Conservation (phyloP, 139 green algal genomes). For the Medakamo hakoo region DNA sequence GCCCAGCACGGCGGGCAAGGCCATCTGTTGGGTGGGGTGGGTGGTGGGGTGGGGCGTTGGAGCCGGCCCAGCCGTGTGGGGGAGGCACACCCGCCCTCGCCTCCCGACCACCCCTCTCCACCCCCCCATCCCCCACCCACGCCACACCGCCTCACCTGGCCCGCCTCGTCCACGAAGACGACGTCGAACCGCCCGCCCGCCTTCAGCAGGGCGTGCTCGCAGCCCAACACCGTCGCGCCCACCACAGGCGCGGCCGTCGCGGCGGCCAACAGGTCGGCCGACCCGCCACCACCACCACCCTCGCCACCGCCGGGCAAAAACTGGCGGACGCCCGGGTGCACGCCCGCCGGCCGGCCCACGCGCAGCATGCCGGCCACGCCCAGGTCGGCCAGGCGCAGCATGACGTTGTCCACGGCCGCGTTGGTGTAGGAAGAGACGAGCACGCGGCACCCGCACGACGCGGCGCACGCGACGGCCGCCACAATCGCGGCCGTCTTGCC, state of each 20-base stretch:
- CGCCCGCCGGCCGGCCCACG: constrained; percentile 32
- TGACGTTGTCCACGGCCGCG: constrained; percentile 91
- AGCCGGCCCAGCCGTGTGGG: no score
- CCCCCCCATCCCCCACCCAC: no score
- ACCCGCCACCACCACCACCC: no score
- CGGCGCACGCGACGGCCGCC: constrained; percentile 29
- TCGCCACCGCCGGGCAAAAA: no score
- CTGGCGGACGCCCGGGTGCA: constrained; percentile 34
- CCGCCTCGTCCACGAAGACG: constrained; percentile 89
- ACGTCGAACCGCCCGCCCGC: constrained; percentile 62
- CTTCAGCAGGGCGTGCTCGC: constrained; percentile 40
- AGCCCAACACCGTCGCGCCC: constrained; percentile 58
- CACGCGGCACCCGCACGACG: constrained; percentile 32
- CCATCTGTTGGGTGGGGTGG: no score
- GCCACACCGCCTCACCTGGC: constrained; percentile 79
- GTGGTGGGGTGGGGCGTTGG: no score
- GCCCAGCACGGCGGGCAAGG: constrained; percentile 35
- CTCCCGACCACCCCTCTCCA: no score
- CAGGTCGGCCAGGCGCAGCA: constrained; percentile 52
- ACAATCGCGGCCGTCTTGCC: constrained; percentile 66
- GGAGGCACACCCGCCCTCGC: no score
- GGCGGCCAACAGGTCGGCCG: constrained; percentile 6
- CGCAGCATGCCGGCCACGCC: constrained; percentile 43
- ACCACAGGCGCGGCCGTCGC: constrained; percentile 13
- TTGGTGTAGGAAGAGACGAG: constrained; percentile 94